Conservation (phyloP, 1,284 basidiomycete genomes). For the Leccinum huronense region DNA sequence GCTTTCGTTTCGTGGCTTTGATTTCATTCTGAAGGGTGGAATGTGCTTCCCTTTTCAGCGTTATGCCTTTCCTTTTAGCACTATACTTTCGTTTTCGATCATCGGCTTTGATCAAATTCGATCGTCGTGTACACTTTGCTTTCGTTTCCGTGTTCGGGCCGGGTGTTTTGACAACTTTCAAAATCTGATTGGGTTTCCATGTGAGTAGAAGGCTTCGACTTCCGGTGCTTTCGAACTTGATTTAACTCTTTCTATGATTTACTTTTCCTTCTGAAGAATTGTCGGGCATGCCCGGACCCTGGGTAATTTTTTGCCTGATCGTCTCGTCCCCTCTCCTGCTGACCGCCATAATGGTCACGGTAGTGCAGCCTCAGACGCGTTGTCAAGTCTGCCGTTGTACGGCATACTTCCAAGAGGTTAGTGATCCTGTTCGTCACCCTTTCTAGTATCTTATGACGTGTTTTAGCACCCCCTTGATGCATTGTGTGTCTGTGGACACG, state of each 20-base stretch:
- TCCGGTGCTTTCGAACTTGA: background rate
- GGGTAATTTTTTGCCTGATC: background rate
- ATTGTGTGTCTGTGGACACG: too few species aligned
- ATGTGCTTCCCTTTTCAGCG: background rate
- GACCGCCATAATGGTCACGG: background rate
- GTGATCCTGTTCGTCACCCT: background rate
- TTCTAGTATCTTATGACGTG: background rate
- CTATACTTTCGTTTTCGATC: background rate
- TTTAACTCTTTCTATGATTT: background rate
- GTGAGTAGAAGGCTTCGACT: background rate
- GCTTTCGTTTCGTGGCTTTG: background rate
- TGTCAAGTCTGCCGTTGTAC: background rate
- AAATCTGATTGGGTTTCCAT: background rate
- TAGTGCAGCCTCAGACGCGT: background rate
- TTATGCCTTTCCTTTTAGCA: background rate
- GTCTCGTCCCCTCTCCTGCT: background rate
- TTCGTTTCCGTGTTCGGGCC: background rate
- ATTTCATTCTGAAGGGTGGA: background rate
- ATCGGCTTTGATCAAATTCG: background rate
- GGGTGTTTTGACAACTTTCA: background rate
- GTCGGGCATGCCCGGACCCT: background rate
- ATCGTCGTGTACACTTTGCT: background rate
- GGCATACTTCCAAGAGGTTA: background rate
- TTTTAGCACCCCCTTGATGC: background rate
- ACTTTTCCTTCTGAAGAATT: background rate